Base-by-base conservation (phyloP, 1,284 basidiomycete genomes). In the Fomitiporia mediterranea region DNA sequence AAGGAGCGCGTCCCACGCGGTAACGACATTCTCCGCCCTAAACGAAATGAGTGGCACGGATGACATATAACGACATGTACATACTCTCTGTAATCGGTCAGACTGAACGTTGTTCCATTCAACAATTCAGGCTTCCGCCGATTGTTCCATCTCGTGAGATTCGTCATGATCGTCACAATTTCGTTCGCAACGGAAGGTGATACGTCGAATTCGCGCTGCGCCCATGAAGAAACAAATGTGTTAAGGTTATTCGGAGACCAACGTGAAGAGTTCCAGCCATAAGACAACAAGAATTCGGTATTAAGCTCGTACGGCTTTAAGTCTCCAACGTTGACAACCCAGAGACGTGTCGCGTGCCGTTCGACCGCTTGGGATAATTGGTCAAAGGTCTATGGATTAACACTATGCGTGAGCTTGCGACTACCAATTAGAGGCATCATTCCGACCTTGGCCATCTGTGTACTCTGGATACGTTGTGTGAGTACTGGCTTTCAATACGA, bases 241-340 rank as follows among this genome's bases (percentile, higher is more conserved):
- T 76, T 66, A 34, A 86, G 63, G 60, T 84, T 84, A 55, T 75
- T 70, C 4, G 71, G 72, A 15, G 72, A 75, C 77, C 80, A 83
- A 6, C 72, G 67, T 0, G 78, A 70, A 0, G 80, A 68, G 63
- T 89, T 76, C 75, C 81, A 89, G 1, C 78, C 85, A 48, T 80
- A 77, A 17, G 72, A 73, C 60, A 89, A 70, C 74, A 85, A 88
- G 67, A 84, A 88, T 61, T 89, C 84, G 21, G 76, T 82, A 43
- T 84, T 79, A 63, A 82, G 77, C 62, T 90, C 87, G 62, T 83
- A 84, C 0, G 84, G 83, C 66, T 89, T 89, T 38, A 89, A 68
- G 63, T 89, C 86, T 17, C 85, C 86, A 34, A 84, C 82, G 63
- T 83, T 83, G 42, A 83, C 65, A 35, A 84, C 74, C 82, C 82